Base-by-base conservation (phyloP, 2,329 filamentous ascomycete species). In the Epichloe coenophiala region DNA sequence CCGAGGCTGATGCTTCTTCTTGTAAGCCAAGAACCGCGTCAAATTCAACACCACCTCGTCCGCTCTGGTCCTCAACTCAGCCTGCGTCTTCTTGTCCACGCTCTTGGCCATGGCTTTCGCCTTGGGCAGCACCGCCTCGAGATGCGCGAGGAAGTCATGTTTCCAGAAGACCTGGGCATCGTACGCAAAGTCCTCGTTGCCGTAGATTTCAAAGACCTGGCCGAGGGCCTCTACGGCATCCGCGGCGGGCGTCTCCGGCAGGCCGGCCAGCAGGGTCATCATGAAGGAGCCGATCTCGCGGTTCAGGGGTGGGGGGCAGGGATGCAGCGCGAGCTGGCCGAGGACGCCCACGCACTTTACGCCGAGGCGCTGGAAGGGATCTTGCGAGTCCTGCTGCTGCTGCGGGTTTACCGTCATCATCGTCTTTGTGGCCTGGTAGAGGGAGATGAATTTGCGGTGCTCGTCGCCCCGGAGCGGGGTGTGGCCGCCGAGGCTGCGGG, bases 321-420 rank as follows among this genome's bases (percentile, higher is more conserved):
- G 76, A 48, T 76, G 65, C 8, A 76, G 68, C 1, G 80, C 81
- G 8, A 85, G 70, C 58, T 80, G 77, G 53, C 81, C 82, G 11
- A 85, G 71, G 6, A 83, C 78, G 49, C 81, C 81, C 55, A 85
- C 71, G 58, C 79, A 83, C 66, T 83, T 84, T 55, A 84, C 79
- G 31, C 78, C 75, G 3, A 84, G 71, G 38, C 71, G 70, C 62
- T 80, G 78, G 65, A 83, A 80, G 31, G 78, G 76, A 54, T 83
- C 80, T 7, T 71, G 64, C 49, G 51, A 54, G 50, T 48, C 57
- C n/a, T n/a, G n/a, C n/a, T n/a, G n/a, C 57, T 36, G 57, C 45
- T 12, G 59, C 58, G 37, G 61, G 13, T n/a, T 8, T n/a, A n/a
- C n/a, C 23, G 1, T 2, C 35, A 19, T 4, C 63, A 49, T 39